Percentiles rank a stretch among this genome's conserved stretches.
phyloP scores from a whole-genome alignment of 495 filamentous ascomycete genomes.

The Friedmanniomyces endolithicus region DNA sequence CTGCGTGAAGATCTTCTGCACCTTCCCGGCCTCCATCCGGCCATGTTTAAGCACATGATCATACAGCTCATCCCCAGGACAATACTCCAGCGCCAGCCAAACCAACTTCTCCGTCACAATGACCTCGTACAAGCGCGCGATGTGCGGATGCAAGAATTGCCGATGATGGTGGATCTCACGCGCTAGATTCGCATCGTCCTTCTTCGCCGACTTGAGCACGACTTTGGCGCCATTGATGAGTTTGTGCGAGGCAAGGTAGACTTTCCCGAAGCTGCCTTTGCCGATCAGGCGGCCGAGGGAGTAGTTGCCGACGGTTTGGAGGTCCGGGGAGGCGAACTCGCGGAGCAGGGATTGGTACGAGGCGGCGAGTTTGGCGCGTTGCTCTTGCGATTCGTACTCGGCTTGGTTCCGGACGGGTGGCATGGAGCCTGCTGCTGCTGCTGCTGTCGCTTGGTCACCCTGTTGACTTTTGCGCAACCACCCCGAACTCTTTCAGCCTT shows the following conservation, averaged over 20 bases:
- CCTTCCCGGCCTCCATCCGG: slow-evolving; percentile 71
- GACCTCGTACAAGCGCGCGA: slow-evolving; percentile 91
- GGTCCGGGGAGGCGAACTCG: slow-evolving; percentile 87
- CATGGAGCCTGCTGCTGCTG: neutral
- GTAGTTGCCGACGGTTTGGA: slow-evolving; percentile 89
- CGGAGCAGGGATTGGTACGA: slow-evolving; percentile 93
- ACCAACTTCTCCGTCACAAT: slow-evolving; percentile 90
- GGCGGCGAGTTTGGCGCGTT: slow-evolving; percentile 94
- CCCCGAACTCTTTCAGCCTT: neutral
- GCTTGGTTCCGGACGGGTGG: slow-evolving; percentile 4
- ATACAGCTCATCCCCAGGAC: slow-evolving; percentile 93
- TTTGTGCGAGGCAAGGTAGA: slow-evolving; percentile 92
- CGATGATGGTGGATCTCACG: slow-evolving; percentile 97
- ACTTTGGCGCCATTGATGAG: slow-evolving; percentile 98
- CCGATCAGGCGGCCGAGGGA: slow-evolving; percentile 81
- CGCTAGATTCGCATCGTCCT: slow-evolving; percentile 87
- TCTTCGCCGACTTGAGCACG: slow-evolving; percentile 54
- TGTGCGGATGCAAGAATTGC: slow-evolving; percentile 95
- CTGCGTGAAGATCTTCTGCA: slow-evolving; percentile 90
- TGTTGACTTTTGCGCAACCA: neutral
- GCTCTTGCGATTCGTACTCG: slow-evolving; percentile 1
- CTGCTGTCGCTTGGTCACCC: neutral
- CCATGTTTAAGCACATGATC: slow-evolving; percentile 86
- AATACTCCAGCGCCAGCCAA: slow-evolving; percentile 95
- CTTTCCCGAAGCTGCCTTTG: slow-evolving; percentile 96